Base-by-base conservation (phyloP, 768 basidiomycete genomes). In the Suillus alpinus region DNA sequence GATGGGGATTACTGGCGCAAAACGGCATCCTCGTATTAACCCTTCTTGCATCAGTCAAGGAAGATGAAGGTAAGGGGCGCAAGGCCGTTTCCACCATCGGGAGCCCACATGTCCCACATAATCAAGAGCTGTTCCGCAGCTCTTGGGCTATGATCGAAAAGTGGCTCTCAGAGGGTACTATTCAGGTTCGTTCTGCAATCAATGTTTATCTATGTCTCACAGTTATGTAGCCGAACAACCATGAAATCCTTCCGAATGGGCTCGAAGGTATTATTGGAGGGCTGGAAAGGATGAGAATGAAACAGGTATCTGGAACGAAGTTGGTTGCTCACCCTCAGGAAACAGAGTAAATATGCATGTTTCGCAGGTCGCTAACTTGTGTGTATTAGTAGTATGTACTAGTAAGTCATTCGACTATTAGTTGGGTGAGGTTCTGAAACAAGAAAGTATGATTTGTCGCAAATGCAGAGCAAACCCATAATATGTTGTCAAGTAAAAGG, bases 291-390 rank as follows among this genome's bases (percentile, higher is more conserved):
- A 50, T 83, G 65, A 68, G 67, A 66, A 62, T 63, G 4, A 71
- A 75, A 10, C 60, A 77, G 59, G 71, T 81, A 29, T 80, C 78
- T 26, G 80, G 76, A 4, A 67, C 63, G 14, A 83, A 83, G 66
- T 65, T 83, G 16, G 72, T 83, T 6, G 76, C 61, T 1, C 75
- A 68, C 58, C 81, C 80, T n/a, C 75, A 75, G 59, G 77, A 81
- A 49, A 76, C 75, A 29, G 51, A 34, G 55, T 73, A 59, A 62
- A 62, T 39, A 20, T n/a, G 44, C 49, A 31, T 57, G 41, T 20
- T 53, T 59, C 52, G 55, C 29, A n/a, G 56, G 41, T n/a, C 4
- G 20, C 47, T 14, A 49, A 49, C 47, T 29, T 16, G 14, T 14
- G 16, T 29, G 23, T 26, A 16, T 47, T 16, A 49, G 26, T 16